Conservation (phyloP, 768 basidiomycete genomes). For the Amanita rimosa region DNA sequence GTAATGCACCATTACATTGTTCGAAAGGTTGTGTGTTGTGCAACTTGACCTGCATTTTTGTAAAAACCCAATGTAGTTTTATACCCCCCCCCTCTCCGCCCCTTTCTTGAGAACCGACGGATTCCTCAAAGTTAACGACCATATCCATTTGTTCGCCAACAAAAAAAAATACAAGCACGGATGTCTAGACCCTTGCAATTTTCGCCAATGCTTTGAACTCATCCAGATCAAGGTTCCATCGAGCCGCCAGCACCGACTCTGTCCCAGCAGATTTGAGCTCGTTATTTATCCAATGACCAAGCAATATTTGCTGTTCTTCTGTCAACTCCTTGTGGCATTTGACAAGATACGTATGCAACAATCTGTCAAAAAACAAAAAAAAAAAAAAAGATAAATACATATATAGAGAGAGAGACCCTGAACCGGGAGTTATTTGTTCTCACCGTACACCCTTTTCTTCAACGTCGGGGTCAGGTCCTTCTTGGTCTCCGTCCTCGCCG, state of each 20-base stretch:
- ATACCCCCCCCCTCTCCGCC: not conserved
- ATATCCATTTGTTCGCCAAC: not conserved
- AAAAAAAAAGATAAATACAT: too few species aligned
- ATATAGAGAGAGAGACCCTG: too few species aligned
- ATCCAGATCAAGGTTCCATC: constrained; percentile 16
- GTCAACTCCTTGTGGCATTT: constrained; percentile 24
- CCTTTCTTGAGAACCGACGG: not conserved
- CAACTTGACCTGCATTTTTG: not conserved
- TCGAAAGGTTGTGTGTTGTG: constrained; percentile 4
- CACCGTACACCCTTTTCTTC: constrained; percentile 55
- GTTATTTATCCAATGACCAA: constrained; percentile 19
- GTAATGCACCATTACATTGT: constrained; percentile 4
- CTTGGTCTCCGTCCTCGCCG: constrained; percentile 55
- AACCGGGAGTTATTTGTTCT: constrained; percentile 10
- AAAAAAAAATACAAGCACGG: not conserved
- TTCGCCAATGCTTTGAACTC: constrained; percentile 13
- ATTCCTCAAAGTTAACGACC: not conserved
- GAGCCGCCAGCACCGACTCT: constrained; percentile 14
- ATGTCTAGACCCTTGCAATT: not conserved
- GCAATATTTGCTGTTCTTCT: constrained; percentile 14
- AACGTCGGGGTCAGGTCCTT: constrained; percentile 46
- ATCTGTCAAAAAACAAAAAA: constrained; percentile 16
- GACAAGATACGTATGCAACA: constrained; percentile 41
- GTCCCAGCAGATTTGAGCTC: constrained; percentile 7
- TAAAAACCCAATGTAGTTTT: constrained; percentile 5